These are phyloP conservation scores for Pseudogymnoascus sp. DNA, from an alignment of 2,329 filamentous ascomycete genomes.

Conservation along the genomic window DNA sequence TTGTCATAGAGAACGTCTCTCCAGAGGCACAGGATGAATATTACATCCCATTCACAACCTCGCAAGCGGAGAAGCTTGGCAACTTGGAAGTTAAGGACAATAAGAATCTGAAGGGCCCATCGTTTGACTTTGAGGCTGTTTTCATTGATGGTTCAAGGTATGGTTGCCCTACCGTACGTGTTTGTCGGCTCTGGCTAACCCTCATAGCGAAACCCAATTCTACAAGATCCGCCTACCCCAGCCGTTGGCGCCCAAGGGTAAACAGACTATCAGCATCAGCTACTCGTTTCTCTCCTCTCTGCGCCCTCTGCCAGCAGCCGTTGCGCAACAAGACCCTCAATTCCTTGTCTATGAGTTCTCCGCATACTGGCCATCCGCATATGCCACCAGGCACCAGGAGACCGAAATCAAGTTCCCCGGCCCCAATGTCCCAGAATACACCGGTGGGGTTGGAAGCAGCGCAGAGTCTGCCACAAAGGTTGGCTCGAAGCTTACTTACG, in stretches of 20 bases:
- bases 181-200: slow-evolving; percentile 21
- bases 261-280: slow-evolving; percentile 80
- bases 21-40: slow-evolving; percentile 76
- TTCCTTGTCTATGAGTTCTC: slow-evolving; percentile 82
- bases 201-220: slow-evolving; percentile 62
- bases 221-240: slow-evolving; percentile 73
- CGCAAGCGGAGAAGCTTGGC: slow-evolving; percentile 68
- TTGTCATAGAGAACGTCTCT: slow-evolving; percentile 85
- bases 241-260: slow-evolving; percentile 64
- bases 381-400: slow-evolving; percentile 86
- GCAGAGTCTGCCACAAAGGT: slow-evolving; percentile 64
- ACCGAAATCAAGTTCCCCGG: slow-evolving; percentile 88
- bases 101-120: slow-evolving; percentile 61
- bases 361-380: slow-evolving; percentile 74
- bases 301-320: slow-evolving; percentile 67
- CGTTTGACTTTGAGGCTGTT: slow-evolving; percentile 62
- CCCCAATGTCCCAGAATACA: slow-evolving; percentile 75
- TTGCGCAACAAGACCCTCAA: slow-evolving; percentile 79
- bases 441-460: slow-evolving; percentile 55
- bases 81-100: slow-evolving; percentile 89
- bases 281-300: slow-evolving; percentile 77
- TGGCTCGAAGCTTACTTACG: slow-evolving; percentile 81
- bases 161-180: slow-evolving; percentile 15
- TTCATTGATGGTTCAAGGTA: slow-evolving; percentile 55
- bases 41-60: slow-evolving; percentile 76